Base-by-base conservation (phyloP, 2,329 filamentous ascomycete genomes). In the Hyphodiscus sp. region DNA sequence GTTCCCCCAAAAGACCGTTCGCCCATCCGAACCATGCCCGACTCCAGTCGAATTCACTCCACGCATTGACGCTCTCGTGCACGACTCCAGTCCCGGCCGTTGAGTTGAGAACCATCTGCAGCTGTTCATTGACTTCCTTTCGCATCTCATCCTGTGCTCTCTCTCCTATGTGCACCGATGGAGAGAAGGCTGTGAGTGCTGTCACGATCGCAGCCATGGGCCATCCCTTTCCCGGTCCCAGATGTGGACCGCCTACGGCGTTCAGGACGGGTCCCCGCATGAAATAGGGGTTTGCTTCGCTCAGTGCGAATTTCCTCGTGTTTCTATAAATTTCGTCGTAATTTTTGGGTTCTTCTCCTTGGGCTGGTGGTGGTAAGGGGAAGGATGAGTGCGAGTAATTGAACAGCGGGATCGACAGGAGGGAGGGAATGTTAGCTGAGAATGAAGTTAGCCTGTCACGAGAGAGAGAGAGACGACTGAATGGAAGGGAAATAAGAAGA, bases 221-320 rank as follows among this genome's bases (percentile, higher is more conserved):
- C 79, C 78, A 81, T 0, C 75, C 58, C 41, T 62, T 63, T 2
- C 77, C 77, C 0, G 78, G 77, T 0, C 88, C 88, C 51, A 91
- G 81, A 62, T 79, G 78, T 3, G 76, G 76, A 1, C 76, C 89
- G 7, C 91, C 89, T 52, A 94, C 86, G 87, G 63, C 63, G 2
- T 79, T 81, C 64, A 94, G 85, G 4, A 60, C 54, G 0, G 64
- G 63, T 0, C 65, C 65, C 26, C 69, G 71, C 69, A 77, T 73
- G 61, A 80, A 95, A 69, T 94, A 95, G 0, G 90, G 90, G 63
- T 95, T 95, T 0, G 80, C 81, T 48, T 81, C 79, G 54, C 81
- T 80, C n/a, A 95, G 77, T 53, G 92, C 82, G 78, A 91, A 92
- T 49, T 79, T 77, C 54, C 91, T 79, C 0, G 90, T 95, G 67